Base-by-base conservation (phyloP, 2,329 filamentous ascomycete species). In the Fusarium sp. region DNA sequence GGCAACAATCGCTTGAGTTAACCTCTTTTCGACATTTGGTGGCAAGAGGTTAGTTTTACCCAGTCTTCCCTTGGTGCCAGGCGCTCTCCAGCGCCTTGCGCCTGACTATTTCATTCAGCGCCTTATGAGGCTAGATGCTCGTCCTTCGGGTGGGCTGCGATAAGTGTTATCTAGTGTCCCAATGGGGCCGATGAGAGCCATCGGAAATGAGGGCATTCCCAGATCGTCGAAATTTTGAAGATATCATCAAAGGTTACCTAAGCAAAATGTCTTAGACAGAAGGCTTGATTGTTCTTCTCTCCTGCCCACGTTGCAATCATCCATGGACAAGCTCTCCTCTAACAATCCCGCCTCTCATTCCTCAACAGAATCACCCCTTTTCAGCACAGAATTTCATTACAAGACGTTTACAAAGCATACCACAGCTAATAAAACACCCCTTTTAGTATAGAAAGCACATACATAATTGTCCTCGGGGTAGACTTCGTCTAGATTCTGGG, bases 201-300 rank as follows among this genome's bases (percentile, higher is more conserved):
- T 58, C 41, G 42, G 55, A 36, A 30, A 47, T 62, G 65, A 59
- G 48, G 70, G 65, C 20, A 48, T 66, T 59, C 60, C 10, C 51
- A 59, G 26, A 47, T 51, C n/a, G 28, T 32, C 20, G 17, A 47
- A 34, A 41, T 36, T 42, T 8, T 20, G 28, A 36, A 41, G 51
- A 24, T 20, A 68, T 14, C 39, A 39, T 39, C 18, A 11, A 39
- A 41, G n/a, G 12, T 28, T n/a, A 41, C 34, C 34, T 34, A 34
- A 41, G 34, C 11, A 17, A 45, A 36, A 36, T 7, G 18, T 26
- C 50, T 26, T 36, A 5, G n/a, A 52, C 5, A 26, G 32, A 36
- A 39, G 28, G 13, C 22, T 38, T 34, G 17, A 24, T 32, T 32
- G 15, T 36, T 45, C 22, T 54, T 41, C 11, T 9, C 15, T 32